Evolutionary conservation across 768 basidiomycete species (phyloP).

Genomic region (Psilocybe tampanensis): DNA sequence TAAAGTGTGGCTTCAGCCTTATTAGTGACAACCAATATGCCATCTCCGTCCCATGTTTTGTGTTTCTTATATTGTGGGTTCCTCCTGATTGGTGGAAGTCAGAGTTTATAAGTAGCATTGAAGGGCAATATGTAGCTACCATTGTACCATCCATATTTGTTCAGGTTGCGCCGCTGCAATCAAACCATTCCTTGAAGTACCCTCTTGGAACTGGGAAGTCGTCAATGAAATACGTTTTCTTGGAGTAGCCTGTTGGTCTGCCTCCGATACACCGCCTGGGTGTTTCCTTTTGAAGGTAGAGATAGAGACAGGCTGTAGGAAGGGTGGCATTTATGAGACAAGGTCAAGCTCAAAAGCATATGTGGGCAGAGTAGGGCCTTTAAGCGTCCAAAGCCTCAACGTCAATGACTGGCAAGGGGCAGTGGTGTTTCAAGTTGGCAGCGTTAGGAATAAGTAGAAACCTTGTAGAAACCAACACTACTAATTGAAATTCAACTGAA

Average conservation of each 20-base stretch:
- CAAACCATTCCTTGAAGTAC: not conserved
- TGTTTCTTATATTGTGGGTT: conserved; percentile 77
- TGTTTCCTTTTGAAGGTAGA: conserved; percentile 35
- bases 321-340: conserved; percentile 24
- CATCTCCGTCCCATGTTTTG: conserved; percentile 90
- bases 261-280: conserved; percentile 9
- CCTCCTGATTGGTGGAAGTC: conserved; percentile 44
- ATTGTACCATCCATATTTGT: conserved; percentile 73
- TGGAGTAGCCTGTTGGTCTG: conserved; percentile 18
- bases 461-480: too few species aligned
- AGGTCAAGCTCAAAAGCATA: too few species aligned
- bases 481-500: too few species aligned
- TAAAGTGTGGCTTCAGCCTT: conserved; percentile 50
- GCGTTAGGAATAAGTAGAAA: too few species aligned
- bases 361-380: too few species aligned
- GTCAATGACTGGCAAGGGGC: too few species aligned
- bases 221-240: conserved; percentile 33
- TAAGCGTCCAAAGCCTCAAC: too few species aligned
- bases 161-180: conserved; percentile 20
- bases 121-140: conserved; percentile 40
- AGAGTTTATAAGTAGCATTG: not conserved
- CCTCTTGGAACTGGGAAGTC: not conserved
- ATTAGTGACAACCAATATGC: conserved; percentile 55
- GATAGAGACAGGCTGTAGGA: conserved; percentile 23
- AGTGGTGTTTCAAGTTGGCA: too few species aligned